Percentiles rank a stretch among this genome's conserved stretches.
Evolutionary conservation across 2,329 filamentous ascomycete species (phyloP).

Genomic region (Cryphonectria parasitica): DNA sequence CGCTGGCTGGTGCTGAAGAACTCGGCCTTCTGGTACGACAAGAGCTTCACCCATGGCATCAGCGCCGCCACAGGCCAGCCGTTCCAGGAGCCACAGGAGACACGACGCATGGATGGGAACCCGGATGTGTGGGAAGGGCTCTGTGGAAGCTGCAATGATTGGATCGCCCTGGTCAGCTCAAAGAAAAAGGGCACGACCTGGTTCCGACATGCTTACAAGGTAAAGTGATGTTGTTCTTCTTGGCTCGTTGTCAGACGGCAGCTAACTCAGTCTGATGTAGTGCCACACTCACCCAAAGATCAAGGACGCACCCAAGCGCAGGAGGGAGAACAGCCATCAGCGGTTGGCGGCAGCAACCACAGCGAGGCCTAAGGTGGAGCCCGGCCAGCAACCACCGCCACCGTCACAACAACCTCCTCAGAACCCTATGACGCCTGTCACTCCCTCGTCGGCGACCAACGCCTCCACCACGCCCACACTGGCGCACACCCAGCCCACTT

Average conservation of each 20-base stretch:
- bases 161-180: slow-evolving; percentile 80
- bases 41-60: slow-evolving; percentile 86
- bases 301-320: slow-evolving; percentile 71
- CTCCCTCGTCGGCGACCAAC: slow-evolving; percentile 39
- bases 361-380: slow-evolving; percentile 53
- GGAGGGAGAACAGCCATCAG: slow-evolving; percentile 63
- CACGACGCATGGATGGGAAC: slow-evolving; percentile 76
- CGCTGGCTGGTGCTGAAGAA: slow-evolving; percentile 89
- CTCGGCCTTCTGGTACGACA: slow-evolving; percentile 92
- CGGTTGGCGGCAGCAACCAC: slow-evolving; percentile 48
- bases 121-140: slow-evolving; percentile 81
- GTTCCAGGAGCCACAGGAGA: slow-evolving; percentile 78
- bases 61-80: slow-evolving; percentile 78
- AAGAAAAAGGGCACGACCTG: slow-evolving; percentile 94
- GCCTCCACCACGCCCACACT: slow-evolving; percentile 46
- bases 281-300: slow-evolving; percentile 74
- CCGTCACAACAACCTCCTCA: slow-evolving; percentile 24
- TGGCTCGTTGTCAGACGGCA: slow-evolving; percentile 17
- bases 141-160: slow-evolving; percentile 78
- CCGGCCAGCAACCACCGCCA: slow-evolving; percentile 38
- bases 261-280: slow-evolving; percentile 41
- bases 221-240: slow-evolving; percentile 38
- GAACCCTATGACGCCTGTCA: slow-evolving; percentile 47
- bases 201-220: slow-evolving; percentile 90
- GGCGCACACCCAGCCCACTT: slow-evolving; percentile 32